Evolutionary conservation across 495 filamentous ascomycete genomes (phyloP), one percentile per base, ranked within the genome.

Genomic region (Alectoria sarmentosa): DNA sequence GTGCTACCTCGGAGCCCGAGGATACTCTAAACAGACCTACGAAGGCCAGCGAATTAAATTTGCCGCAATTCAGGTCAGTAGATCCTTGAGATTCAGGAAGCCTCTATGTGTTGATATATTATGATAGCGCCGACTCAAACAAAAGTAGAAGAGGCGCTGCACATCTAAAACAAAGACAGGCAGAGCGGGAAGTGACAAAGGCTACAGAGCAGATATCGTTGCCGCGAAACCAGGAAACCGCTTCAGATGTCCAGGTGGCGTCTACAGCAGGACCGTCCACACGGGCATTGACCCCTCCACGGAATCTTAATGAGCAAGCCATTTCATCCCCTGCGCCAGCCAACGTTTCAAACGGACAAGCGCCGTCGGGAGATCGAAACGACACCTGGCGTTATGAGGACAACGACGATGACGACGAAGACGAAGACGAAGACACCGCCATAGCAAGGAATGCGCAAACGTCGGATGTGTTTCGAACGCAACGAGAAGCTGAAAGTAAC

Each of bases 401-500:
- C 6, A 39, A 30, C 39, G n/a, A n/a, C n/a, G n/a, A n/a, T n/a
- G n/a, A n/a, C n/a, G n/a, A n/a, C n/a, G 21, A 32, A 52, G 60
- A 58, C 21, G 26, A n/a, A 63, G 28, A 19, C 2, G 13, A 6
- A 19, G 39, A 38, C 28, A 49, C 39, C 23, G 28, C 10, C 1
- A 44, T 32, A 54, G 26, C 6, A 26, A 44, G 34, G 41, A 15
- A 23, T 5, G 7, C 17, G 13, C 10, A 26, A 26, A 11, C 9
- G 42, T 5, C 41, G 41, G 0, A 19, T 60, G 23, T 37, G 46
- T 49, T n/a, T 21, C 13, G 26, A 52, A 44, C 21, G 58, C 56
- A 14, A 44, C 28, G 26, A 23, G 63, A 69, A 28, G 61, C 61
- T 19, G 67, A 69, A 57, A 68, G 61, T 23, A 71, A 71, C 21